A percentile compares a stretch with the other conserved stretches of the same genome.
phyloP scores from a whole-genome alignment of 176 grass and related monocot species.

The Aegilops bicornis region DNA sequence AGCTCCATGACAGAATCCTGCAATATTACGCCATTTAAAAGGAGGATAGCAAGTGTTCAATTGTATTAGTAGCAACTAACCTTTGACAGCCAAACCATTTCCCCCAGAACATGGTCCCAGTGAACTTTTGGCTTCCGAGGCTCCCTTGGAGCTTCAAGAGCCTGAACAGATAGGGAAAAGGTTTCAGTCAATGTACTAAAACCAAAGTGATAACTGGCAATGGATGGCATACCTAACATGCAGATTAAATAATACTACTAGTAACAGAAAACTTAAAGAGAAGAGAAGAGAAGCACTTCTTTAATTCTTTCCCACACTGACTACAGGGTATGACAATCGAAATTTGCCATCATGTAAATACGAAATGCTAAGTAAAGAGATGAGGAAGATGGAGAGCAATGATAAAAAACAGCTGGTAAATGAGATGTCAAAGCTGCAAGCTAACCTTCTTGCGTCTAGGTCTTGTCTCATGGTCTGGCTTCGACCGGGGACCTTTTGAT shows the following conservation, averaged over 20 bases:
- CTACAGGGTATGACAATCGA: conserved; percentile 3
- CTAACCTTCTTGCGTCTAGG: conserved; percentile 94
- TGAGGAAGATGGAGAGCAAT: conserved; percentile 20
- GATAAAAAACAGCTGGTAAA: background rate
- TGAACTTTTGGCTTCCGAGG: conserved; percentile 86
- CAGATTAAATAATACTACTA: background rate
- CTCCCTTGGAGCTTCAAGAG: conserved; percentile 87
- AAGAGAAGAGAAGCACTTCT: conserved; percentile 5
- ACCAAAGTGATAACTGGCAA: background rate
- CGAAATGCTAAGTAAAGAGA: conserved; percentile 5
- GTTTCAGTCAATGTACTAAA: background rate
- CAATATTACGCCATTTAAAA: background rate
- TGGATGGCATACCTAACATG: background rate
- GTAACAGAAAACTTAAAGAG: background rate
- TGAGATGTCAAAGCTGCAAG: conserved; percentile 30
- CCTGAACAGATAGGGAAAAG: conserved; percentile 37
- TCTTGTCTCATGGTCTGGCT: conserved; percentile 90
- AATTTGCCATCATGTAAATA: conserved; percentile 18
- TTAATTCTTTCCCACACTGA: background rate
- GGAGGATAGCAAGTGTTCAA: background rate
- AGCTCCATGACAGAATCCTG: conserved; percentile 6
- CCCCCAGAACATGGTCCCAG: conserved; percentile 95
- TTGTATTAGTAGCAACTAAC: conserved; percentile 41
- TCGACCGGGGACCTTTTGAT: conserved; percentile 93
- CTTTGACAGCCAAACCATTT: conserved; percentile 96